Base-by-base conservation (phyloP, 1,139 yeast species). In the Geotrichum candidum region DNA sequence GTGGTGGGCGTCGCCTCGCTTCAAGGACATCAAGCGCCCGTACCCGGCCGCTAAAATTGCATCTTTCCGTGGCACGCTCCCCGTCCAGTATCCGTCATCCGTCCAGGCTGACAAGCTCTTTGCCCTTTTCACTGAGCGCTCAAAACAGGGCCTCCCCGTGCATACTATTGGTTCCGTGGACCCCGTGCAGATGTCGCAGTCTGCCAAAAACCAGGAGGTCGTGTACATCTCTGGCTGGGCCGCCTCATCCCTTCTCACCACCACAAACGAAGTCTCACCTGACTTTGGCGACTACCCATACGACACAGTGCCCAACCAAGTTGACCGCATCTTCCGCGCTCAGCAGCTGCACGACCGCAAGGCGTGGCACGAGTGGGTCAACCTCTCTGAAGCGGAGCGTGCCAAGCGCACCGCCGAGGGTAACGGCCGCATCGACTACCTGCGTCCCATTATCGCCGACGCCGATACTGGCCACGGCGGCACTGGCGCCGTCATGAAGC, bases 381-480 rank as follows among this genome's bases (percentile, higher is more conserved):
- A 72, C 23, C 72, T 74, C 68, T 61, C 74, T 15, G 73, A 68
- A 56, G 74, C 67, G 53, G 75, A 73, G 63, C 70, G 71, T 53
- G 66, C 60, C 23, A 59, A 61, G 55, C 64, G 74, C 25, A 60
- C 63, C 22, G 61, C 65, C 15, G 67, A 65, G 54, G 73, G 71
- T 57, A 63, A 69, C 48, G 74, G 76, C 59, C 65, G 76, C 63
- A 73, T 77, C 54, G 87, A 84, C 67, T 84, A 83, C 68, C 69
- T 85, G 67, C 76, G 84, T 60, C 88, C 88, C 13, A 83, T 84
- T 61, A 80, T 84, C 67, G 88, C 88, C 4, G 88, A 84, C 68
- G 88, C 82, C 10, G 88, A 84, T 66, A 84, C 86, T 68, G 88
- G 88, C 10, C 87, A 84, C 69, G 88, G 88, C n/a, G 87, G 88